Percentiles rank a stretch among this genome's conserved stretches.
phyloP scores from a whole-genome alignment of 1,284 basidiomycete species.

The Farysia itapuensis region DNA sequence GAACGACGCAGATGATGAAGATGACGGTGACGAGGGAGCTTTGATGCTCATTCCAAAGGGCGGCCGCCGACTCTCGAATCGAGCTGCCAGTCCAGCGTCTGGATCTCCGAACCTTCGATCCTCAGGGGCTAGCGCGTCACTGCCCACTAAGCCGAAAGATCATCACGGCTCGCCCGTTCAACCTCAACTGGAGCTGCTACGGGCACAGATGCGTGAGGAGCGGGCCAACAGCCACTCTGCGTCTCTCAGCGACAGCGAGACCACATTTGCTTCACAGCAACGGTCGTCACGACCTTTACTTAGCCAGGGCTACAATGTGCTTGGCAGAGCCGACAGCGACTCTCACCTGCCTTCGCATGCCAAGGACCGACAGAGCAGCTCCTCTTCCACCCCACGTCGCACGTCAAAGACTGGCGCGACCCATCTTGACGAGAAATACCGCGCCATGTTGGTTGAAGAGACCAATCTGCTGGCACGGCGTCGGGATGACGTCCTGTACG shows the following conservation, averaged over 20 bases:
- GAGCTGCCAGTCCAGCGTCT: constrained; percentile 8
- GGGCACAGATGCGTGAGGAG: background rate
- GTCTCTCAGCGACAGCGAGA: constrained; percentile 20
- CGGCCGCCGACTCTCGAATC: constrained; percentile 7
- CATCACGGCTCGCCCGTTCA: background rate
- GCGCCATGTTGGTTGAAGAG: constrained; percentile 55
- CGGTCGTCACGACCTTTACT: background rate
- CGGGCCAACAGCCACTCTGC: background rate
- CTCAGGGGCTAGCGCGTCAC: background rate
- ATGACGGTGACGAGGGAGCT: constrained; percentile 51
- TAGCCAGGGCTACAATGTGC: background rate
- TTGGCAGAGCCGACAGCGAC: constrained; percentile 13
- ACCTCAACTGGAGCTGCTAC: background rate
- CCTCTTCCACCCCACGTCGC: constrained; percentile 4
- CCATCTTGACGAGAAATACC: constrained; percentile 40
- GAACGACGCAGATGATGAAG: constrained; percentile 5
- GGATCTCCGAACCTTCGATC: constrained; percentile 1
- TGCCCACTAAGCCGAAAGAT: background rate
- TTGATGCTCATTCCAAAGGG: constrained; percentile 45
- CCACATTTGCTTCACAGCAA: too few relatives aligned
- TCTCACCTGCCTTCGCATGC: constrained; percentile 7
- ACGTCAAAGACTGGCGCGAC: constrained; percentile 11
- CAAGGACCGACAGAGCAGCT: constrained; percentile 1
- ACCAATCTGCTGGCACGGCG: constrained; percentile 53
- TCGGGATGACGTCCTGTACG: constrained; percentile 51